Evolutionary conservation across 441 rosid genomes (phyloP).

Genomic region (Syzygium syzygioides): DNA sequence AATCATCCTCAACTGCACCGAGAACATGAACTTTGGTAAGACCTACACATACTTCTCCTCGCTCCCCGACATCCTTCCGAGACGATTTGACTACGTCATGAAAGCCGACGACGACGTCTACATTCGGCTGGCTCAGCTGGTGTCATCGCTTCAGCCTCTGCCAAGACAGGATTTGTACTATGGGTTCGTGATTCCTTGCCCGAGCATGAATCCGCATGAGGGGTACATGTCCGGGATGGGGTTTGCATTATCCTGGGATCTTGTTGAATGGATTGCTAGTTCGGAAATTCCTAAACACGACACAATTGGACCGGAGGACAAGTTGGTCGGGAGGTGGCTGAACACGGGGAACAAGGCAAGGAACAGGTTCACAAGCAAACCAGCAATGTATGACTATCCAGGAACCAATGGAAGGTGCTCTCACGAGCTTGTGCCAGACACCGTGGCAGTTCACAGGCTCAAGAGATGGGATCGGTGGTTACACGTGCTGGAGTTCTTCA

Average conservation of each 20-base stretch:
- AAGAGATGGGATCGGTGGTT: constrained; percentile 42
- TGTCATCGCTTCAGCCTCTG: constrained; percentile 14
- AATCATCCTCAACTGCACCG: constrained; percentile 35
- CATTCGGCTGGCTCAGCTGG: constrained; percentile 18
- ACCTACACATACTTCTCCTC: constrained; percentile 39
- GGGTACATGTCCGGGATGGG: constrained; percentile 54
- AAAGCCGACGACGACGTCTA: constrained; percentile 36
- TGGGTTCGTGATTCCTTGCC: constrained; percentile 34
- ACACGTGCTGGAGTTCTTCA: constrained; percentile 24
- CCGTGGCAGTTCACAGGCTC: constrained; percentile 31
- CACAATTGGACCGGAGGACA: constrained; percentile 33
- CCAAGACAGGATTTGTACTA: constrained; percentile 31
- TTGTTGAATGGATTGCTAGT: constrained; percentile 33
- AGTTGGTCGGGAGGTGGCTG: constrained; percentile 38
- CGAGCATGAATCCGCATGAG: constrained; percentile 23
- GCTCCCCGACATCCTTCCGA: constrained; percentile 15
- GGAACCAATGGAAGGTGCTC: constrained; percentile 33
- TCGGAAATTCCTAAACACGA: constrained; percentile 20
- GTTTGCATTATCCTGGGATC: constrained; percentile 34
- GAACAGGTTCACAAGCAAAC: constrained; percentile 27
- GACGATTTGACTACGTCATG: constrained; percentile 29
- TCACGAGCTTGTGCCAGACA: constrained; percentile 30
- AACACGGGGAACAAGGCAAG: constrained; percentile 28
- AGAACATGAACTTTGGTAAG: constrained; percentile 41
- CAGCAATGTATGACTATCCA: constrained; percentile 42